Conservation (phyloP, 805 yeast genomes). For the Candida pini region DNA sequence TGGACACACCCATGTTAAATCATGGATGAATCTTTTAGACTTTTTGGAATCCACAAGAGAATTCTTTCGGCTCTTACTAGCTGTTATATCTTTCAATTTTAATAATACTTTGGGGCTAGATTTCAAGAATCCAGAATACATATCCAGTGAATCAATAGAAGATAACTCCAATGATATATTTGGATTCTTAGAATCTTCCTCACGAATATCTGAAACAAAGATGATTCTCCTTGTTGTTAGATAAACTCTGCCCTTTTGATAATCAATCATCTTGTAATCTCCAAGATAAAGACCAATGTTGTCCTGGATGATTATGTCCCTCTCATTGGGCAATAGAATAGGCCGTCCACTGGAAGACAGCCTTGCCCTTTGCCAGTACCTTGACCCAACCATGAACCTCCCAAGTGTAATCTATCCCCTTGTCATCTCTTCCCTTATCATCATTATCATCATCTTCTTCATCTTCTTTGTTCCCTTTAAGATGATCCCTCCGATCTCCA, state of each 20-base stretch:
- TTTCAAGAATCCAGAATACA: constrained; percentile 54
- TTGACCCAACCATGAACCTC: no score
- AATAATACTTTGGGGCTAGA: constrained; percentile 71
- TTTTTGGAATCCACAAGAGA: neutral
- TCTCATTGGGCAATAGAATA: constrained; percentile 31
- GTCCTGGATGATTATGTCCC: constrained; percentile 46
- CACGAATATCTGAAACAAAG: constrained; percentile 42
- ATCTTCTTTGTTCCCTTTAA: no score
- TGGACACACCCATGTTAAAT: constrained; percentile 72
- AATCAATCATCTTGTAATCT: constrained; percentile 50
- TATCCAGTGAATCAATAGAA: constrained; percentile 16
- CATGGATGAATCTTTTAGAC: constrained; percentile 3
- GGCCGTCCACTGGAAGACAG: constrained; percentile 31
- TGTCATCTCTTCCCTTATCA: constrained; percentile 1
- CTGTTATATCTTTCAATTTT: constrained; percentile 1
- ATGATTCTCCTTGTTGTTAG: constrained; percentile 69
- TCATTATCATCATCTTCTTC: constrained; percentile 1
- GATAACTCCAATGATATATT: constrained; percentile 14
- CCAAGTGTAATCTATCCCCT: no score
- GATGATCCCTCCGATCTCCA: no score
- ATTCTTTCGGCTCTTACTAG: no score
- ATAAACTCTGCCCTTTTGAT: constrained; percentile 74
- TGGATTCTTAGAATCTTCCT: neutral
- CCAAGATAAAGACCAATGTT: constrained; percentile 78
- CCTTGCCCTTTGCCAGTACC: constrained; percentile 17